Evolutionary conservation across 768 basidiomycete genomes (phyloP).

Genomic region (Suillus subalutaceus): DNA sequence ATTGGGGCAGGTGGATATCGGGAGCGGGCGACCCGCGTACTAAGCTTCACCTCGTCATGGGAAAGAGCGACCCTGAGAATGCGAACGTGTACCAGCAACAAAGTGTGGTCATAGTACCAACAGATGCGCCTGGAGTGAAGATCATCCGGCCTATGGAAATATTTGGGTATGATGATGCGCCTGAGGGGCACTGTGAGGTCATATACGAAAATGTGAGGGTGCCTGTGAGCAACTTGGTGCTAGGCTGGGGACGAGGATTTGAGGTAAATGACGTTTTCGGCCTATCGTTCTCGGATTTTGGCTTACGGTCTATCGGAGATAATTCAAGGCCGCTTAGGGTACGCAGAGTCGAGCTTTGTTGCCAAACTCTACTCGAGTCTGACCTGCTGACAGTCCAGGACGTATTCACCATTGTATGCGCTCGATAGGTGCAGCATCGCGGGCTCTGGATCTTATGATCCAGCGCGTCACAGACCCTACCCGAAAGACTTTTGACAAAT

Average conservation of each 20-base stretch:
- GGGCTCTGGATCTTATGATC: slow-evolving; percentile 85
- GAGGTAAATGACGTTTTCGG: slow-evolving; percentile 52
- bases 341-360: slow-evolving; percentile 22
- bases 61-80: slow-evolving; percentile 89
- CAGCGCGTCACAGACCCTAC: slow-evolving; percentile 89
- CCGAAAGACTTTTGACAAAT: slow-evolving; percentile 94
- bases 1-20: slow-evolving; percentile 84
- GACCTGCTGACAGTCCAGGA: slow-evolving; percentile 64
- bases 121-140: slow-evolving; percentile 83
- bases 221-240: slow-evolving; percentile 77
- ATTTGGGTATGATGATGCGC: slow-evolving; percentile 93
- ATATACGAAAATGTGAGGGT: slow-evolving; percentile 94
- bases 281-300: neutral
- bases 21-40: slow-evolving; percentile 94
- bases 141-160: slow-evolving; percentile 92
- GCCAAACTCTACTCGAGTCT: slow-evolving; percentile 4
- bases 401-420: slow-evolving; percentile 99
- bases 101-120: slow-evolving; percentile 93
- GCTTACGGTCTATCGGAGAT: slow-evolving; percentile 47
- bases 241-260: slow-evolving; percentile 95
- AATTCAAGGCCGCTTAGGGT: slow-evolving; percentile 96
- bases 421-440: slow-evolving; percentile 85
- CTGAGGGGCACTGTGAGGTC: slow-evolving; percentile 96
- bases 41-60: slow-evolving; percentile 90
- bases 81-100: slow-evolving; percentile 79